Base-by-base conservation (phyloP, 2,329 filamentous ascomycete species). In the Cladophialophora exuberans region DNA sequence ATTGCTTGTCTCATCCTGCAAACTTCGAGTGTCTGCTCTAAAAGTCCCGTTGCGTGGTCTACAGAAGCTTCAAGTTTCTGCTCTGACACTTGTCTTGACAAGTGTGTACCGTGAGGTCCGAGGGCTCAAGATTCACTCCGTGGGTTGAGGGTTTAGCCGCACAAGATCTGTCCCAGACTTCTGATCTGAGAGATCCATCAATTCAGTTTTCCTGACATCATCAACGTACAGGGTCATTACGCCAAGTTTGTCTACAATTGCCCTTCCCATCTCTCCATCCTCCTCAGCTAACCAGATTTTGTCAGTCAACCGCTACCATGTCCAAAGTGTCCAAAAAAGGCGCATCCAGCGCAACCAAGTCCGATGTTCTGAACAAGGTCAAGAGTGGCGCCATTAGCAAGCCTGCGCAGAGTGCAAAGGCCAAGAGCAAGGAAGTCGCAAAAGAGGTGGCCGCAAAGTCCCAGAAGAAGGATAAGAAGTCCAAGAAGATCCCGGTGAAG, bases 301-400 rank as follows among this genome's bases (percentile, higher is more conserved):
- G 36, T 50, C 44, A 41, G 25, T 23, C 23, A 30, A 39, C 67
- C 65, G 64, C 66, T 66, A 74, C 65, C 64, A 76, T 75, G 72
- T 75, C 74, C 44, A 77, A 78, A 69, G 74, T 73, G 69, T 70
- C 72, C 52, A 76, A 77, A 69, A 76, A 77, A 68, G 63, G 68
- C 67, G 60, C 66, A 52, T 65, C 66, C 56, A 63, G 58, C 57
- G 54, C 64, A 45, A 67, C 74, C 54, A 74, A 76, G 65, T 62
- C 69, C 57, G 66, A 70, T 69, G 64, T 70, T 63, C 56, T 77
- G 62, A 70, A 64, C 68, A 77, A 77, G 69, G 76, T 76, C 65
- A 78, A 78, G 70, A 70, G 72, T 61, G 69, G 70, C 56, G 74
- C 70, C 58, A 70, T 78, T 52, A 69, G 70, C 62, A 79, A 78